A percentile compares a stretch with the other conserved stretches of the same genome.
Conservation (phyloP, 169 alveolate genomes). For the Plasmodium reichenowi region DNA sequence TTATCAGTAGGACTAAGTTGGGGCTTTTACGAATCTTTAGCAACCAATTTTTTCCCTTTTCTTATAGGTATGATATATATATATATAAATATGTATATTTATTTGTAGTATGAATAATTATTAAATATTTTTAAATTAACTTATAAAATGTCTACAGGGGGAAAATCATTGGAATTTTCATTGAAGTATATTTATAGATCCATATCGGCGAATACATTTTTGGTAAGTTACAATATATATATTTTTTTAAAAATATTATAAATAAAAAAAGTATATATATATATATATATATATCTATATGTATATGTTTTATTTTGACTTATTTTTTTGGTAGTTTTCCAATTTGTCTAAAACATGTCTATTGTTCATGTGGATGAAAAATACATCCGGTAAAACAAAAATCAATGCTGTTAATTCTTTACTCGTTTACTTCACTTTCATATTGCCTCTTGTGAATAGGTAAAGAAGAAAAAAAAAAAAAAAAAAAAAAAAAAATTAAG, state of each 20-base stretch:
- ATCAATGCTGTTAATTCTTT: conserved; percentile 29
- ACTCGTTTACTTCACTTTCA: conserved; percentile 44
- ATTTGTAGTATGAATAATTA: background rate
- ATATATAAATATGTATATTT: background rate
- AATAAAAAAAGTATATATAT: background rate
- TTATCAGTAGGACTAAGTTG: conserved; percentile 70
- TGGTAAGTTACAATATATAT: conserved; percentile 19
- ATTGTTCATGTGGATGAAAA: conserved; percentile 45
- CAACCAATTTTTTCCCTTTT: conserved; percentile 69
- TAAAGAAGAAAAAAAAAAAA: conserved; percentile 40
- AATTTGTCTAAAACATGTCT: conserved; percentile 50
- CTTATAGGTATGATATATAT: conserved; percentile 19
- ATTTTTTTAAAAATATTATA: background rate
- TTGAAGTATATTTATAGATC: conserved; percentile 61
- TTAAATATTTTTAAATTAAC: background rate
- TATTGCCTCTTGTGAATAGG: conserved; percentile 63
- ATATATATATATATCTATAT: no score
- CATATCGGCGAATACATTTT: conserved; percentile 69
- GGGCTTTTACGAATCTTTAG: conserved; percentile 69
- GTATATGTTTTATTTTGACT: background rate
- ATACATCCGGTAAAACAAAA: conserved; percentile 23
- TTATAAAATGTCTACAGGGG: conserved; percentile 10
- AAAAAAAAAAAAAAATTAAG: conserved; percentile 5
- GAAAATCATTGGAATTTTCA: conserved; percentile 64
- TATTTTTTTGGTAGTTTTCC: conserved; percentile 13